Base-by-base conservation (phyloP, 352 stramenopile species). In the Globisporangium megalacanthum region DNA sequence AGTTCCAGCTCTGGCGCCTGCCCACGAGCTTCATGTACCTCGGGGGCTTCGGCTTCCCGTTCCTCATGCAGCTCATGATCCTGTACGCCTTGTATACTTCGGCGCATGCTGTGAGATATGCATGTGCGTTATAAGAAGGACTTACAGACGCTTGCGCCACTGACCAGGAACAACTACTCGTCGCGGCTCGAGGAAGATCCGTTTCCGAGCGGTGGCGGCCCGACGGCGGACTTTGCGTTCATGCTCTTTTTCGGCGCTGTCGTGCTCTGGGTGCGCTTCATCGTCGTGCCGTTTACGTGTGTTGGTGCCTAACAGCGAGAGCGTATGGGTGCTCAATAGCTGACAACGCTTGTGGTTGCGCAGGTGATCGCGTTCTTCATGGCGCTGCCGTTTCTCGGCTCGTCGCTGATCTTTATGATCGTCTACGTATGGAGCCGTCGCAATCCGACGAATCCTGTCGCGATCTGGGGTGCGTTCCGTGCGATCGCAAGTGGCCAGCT, bases 41-140 rank as follows among this genome's bases (percentile, higher is more conserved):
- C 25, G 88, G 88, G 36, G 79, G 78, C 64, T 95, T 95, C 53
- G 85, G 80, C 62, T 95, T 96, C 59, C 75, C 81, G 37, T 95
- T 96, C 64, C 81, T 96, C 68, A 94, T 96, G 77, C 80, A 93
- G 57, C 79, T 96, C 56, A 93, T 95, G 76, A 88, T 96, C 58
- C 62, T 96, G 86, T 95, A 67, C 55, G 78, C 33, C 33, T 37
- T 58, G 22, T 25, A 3, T 54, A 33, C 13, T 39, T 33, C 9
- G 31, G 42, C 17, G 17, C 54, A n/a, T 41, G 57, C 35, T 46
- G n/a, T 48, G 3, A 19, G 36, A 25, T 46, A 14, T 37, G n/a
- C 25, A 58, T n/a, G n/a, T n/a, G n/a, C 45, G 25, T 8, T 35
- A 17, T 31, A 10, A 37, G 45, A 35, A 19, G 22, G n/a, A 29